Conservation (phyloP, 148 eudicot genomes). For the Dysphania ambrosioides region DNA sequence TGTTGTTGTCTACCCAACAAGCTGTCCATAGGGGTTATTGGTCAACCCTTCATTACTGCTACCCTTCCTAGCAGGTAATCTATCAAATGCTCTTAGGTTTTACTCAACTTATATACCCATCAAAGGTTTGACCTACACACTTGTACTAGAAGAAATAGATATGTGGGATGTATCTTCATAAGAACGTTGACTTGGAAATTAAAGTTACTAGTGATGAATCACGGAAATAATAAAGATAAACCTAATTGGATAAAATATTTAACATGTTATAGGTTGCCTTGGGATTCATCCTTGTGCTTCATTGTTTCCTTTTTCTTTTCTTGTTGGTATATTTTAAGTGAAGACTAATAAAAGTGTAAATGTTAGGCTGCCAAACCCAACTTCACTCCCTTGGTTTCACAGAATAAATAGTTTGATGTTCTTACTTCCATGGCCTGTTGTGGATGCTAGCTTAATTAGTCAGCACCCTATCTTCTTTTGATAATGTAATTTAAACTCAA, state of each 20-base stretch:
- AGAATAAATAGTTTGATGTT: no score
- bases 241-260: background rate
- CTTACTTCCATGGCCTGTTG: background rate
- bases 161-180: background rate
- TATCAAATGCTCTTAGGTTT: background rate
- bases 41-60: background rate
- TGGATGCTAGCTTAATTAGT: background rate
- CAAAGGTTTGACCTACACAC: background rate
- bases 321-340: no score
- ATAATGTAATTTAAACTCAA: background rate
- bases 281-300: background rate
- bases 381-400: background rate
- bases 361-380: constrained; percentile 24
- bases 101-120: background rate
- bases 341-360: constrained; percentile 3
- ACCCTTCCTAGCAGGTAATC: background rate
- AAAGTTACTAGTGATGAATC: background rate
- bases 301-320: no score
- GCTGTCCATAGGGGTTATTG: background rate
- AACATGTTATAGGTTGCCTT: background rate
- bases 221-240: no score
- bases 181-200: background rate
- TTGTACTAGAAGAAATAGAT: background rate
- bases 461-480: background rate
- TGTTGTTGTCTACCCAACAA: background rate